Evolutionary conservation across 306 rosid genomes (phyloP).

Genomic region (Prunus mongolica): DNA sequence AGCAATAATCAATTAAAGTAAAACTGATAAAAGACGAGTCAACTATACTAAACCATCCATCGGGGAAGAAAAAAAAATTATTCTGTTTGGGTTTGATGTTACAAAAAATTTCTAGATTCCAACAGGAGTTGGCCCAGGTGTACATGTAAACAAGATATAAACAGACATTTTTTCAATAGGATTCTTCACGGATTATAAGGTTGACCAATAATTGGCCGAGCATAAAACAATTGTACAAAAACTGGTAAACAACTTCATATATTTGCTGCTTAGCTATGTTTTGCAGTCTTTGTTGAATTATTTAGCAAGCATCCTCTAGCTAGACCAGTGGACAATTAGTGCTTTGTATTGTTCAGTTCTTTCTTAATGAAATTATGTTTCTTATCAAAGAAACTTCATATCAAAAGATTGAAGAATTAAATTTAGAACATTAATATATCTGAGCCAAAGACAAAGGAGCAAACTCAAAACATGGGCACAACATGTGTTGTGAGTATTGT

Average conservation of each 20-base stretch:
- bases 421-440: background rate
- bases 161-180: background rate
- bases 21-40: background rate
- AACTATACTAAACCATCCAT: background rate
- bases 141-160: background rate
- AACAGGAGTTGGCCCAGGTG: background rate
- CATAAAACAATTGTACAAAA: background rate
- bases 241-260: background rate
- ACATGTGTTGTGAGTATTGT: background rate
- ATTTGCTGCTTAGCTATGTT: no score
- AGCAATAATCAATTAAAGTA: constrained; percentile 12
- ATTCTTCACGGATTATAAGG: background rate
- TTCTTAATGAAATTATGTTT: no score
- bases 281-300: no score
- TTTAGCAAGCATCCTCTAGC: no score
- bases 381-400: background rate
- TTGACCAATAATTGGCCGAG: background rate
- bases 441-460: background rate
- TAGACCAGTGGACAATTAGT: no score
- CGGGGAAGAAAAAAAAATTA: background rate
- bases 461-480: background rate
- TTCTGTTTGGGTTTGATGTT: background rate
- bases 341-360: no score
- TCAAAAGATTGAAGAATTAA: background rate
- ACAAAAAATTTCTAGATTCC: background rate